Evolutionary conservation across 192 early-diverging fungal species (phyloP).

Genomic region (Mortierella alpina): DNA sequence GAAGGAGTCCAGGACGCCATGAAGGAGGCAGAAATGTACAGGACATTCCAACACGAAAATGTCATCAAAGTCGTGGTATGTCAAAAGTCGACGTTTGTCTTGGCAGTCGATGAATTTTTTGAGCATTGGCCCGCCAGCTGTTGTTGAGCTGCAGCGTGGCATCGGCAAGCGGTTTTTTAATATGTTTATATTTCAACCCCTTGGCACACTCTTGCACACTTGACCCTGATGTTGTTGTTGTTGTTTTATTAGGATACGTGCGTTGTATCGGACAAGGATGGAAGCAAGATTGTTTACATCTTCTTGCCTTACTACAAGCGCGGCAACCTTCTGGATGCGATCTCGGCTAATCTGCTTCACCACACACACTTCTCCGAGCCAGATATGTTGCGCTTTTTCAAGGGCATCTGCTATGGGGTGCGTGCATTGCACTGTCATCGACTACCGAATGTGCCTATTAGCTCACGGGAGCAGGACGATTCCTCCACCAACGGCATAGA

Average conservation of each 20-base stretch:
- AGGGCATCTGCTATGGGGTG: conserved; percentile 69
- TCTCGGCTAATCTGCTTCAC: conserved; percentile 60
- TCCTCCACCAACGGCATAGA: conserved; percentile 29
- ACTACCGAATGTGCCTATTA: conserved; percentile 53
- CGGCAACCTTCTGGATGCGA: conserved; percentile 69
- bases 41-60: conserved; percentile 70
- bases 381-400: conserved; percentile 69
- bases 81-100: background rate
- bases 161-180: no score
- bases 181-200: background rate
- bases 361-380: conserved; percentile 64
- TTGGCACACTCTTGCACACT: background rate
- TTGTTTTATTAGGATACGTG: conserved; percentile 60
- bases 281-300: conserved; percentile 69
- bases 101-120: no score
- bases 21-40: conserved; percentile 77
- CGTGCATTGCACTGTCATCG: conserved; percentile 65
- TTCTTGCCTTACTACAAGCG: conserved; percentile 76
- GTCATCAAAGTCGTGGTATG: conserved; percentile 72
- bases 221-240: background rate
- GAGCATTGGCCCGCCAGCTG: no score
- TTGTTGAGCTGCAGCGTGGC: no score
- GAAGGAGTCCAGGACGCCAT: conserved; percentile 70
- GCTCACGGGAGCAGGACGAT: conserved; percentile 44
- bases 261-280: conserved; percentile 61